Conservation (phyloP, 129 eudicot species). For the Tagetes patula region DNA sequence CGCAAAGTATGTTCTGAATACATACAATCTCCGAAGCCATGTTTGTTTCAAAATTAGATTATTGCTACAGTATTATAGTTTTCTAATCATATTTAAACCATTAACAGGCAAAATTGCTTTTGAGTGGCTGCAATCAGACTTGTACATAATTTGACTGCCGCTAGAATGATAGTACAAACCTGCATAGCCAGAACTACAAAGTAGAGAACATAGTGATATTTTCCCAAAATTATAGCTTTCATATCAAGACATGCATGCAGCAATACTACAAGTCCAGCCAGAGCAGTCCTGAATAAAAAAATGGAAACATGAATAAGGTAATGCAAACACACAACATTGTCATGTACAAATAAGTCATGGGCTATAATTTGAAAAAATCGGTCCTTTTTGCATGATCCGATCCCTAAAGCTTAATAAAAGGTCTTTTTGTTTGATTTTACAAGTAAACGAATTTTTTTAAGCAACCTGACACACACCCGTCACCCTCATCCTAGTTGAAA, state of each 20-base stretch:
- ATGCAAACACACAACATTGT: neutral
- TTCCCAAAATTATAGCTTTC: slow-evolving; percentile 89
- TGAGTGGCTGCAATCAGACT: neutral
- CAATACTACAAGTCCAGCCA: slow-evolving; percentile 76
- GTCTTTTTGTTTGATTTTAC: no score
- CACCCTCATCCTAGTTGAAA: neutral
- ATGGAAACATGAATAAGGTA: neutral
- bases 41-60: neutral
- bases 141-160: neutral
- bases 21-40: neutral
- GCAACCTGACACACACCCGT: neutral
- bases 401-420: neutral
- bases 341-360: neutral
- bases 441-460: no score
- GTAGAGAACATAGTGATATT: slow-evolving; percentile 88
- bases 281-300: slow-evolving; percentile 59
- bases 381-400: neutral
- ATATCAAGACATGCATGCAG: slow-evolving; percentile 92
- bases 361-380: neutral
- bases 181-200: slow-evolving; percentile 91
- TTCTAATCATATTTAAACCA: neutral
- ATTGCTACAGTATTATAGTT: neutral
- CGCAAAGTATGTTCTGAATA: neutral
- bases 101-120: neutral
- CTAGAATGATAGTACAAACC: slow-evolving; percentile 35